phyloP scores from a whole-genome alignment of 495 filamentous ascomycete genomes.

The Lentithecium fluviatile region DNA sequence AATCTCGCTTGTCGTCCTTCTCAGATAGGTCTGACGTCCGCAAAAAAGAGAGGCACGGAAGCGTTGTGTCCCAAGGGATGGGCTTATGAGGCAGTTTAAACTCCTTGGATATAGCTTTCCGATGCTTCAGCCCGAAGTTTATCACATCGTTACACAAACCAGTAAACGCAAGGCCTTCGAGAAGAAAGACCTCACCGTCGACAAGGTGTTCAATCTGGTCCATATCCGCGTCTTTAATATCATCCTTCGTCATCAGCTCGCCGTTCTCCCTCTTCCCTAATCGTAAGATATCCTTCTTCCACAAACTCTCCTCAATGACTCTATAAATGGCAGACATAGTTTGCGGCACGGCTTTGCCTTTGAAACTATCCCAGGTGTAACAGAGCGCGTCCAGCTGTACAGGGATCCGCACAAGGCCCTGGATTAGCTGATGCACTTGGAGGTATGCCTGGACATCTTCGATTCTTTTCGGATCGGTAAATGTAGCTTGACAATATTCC shows the following conservation, averaged over 20 bases:
- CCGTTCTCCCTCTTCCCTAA: constrained; percentile 1
- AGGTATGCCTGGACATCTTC: constrained; percentile 43
- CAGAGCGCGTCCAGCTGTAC: constrained; percentile 17
- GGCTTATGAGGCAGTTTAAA: background rate
- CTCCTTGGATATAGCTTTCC: background rate
- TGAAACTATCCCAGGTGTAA: constrained; percentile 1
- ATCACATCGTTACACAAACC: constrained; percentile 4
- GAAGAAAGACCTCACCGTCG: constrained; percentile 10
- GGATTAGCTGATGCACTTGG: constrained; percentile 39
- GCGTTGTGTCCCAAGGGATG: constrained; percentile 3
- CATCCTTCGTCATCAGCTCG: background rate
- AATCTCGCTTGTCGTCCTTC: background rate
- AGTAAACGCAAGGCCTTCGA: constrained; percentile 14
- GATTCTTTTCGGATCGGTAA: background rate
- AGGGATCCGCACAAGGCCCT: constrained; percentile 48
- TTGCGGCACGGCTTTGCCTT: background rate
- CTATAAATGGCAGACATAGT: constrained; percentile 8
- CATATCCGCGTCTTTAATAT: background rate
- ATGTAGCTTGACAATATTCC: constrained; percentile 32
- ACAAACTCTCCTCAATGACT: constrained; percentile 6
- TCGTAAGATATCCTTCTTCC: constrained; percentile 11
- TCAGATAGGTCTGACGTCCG: background rate
- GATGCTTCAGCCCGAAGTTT: constrained; percentile 12
- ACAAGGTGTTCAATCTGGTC: constrained; percentile 3
- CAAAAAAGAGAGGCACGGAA: constrained; percentile 7